Conservation (phyloP, 2,329 filamentous ascomycete species). For the Arthrobotrys megalospora region DNA sequence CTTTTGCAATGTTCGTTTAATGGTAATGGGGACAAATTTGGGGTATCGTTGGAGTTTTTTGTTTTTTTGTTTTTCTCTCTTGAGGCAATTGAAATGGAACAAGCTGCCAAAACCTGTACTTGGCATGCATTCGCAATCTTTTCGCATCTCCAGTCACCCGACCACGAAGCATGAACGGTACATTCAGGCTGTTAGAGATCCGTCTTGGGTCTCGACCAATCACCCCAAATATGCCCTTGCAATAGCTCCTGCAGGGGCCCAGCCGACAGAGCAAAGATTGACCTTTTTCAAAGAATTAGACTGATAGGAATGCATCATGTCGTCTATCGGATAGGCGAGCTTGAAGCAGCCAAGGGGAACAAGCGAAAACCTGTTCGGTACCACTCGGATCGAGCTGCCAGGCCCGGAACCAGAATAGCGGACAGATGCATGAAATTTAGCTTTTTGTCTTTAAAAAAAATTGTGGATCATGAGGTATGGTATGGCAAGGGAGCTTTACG, state of each 20-base stretch:
- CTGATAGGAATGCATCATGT: constrained; percentile 21
- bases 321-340: constrained; percentile 61
- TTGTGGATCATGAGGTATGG: constrained; percentile 47
- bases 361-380: constrained; percentile 51
- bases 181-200: constrained; percentile 3
- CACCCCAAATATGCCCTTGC: neutral
- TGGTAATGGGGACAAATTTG: too few species aligned
- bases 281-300: neutral
- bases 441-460: constrained; percentile 27
- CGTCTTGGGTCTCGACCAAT: constrained; percentile 9
- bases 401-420: constrained; percentile 59
- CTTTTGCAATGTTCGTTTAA: neutral
- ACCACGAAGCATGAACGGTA: constrained; percentile 1
- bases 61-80: neutral
- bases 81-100: neutral
- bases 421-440: constrained; percentile 56
- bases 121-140: constrained; percentile 1
- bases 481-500: constrained; percentile 5
- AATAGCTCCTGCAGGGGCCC: constrained; percentile 7
- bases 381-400: constrained; percentile 61
- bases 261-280: constrained; percentile 6
- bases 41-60: neutral
- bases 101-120: neutral
- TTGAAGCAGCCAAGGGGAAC: constrained; percentile 47
- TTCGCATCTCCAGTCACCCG: neutral